Percentiles rank a stretch among this genome's conserved stretches.
Conservation (phyloP, 805 yeast species). For the Suhomyces sp. region DNA sequence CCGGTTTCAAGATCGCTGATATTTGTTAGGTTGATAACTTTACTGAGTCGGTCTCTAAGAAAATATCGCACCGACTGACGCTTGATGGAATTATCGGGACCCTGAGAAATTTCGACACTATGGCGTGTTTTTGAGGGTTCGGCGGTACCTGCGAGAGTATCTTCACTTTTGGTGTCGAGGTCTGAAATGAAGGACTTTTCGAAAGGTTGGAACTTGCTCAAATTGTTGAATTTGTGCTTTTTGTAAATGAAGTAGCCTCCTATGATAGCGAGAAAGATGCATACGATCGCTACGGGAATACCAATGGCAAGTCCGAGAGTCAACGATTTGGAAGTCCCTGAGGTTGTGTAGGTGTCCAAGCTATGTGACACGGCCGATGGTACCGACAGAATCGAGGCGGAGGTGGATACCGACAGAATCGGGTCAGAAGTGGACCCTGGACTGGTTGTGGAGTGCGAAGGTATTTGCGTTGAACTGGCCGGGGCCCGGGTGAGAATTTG, state of each 20-base stretch:
- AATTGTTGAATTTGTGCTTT: slow-evolving; percentile 4
- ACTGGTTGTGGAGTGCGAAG: background rate
- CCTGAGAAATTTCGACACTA: background rate
- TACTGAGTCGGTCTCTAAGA: slow-evolving; percentile 23
- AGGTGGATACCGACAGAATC: background rate
- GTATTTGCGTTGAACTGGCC: background rate
- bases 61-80: slow-evolving; percentile 13
- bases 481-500: background rate
- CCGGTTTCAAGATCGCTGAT: slow-evolving; percentile 12
- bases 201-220: background rate
- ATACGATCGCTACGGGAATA: slow-evolving; percentile 20
- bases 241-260: slow-evolving; percentile 8
- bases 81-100: slow-evolving; percentile 4
- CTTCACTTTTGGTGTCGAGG: background rate
- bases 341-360: background rate
- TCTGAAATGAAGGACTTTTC: background rate
- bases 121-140: background rate
- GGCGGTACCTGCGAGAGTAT: background rate
- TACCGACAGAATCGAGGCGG: background rate
- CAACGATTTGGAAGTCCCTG: slow-evolving; percentile 6
- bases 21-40: slow-evolving; percentile 16
- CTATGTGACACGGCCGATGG: background rate
- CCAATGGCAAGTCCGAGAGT: slow-evolving; percentile 23
- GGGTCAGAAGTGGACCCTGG: background rate
- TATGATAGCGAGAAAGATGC: slow-evolving; percentile 12